Evolutionary conservation across 345 rosid genomes (phyloP), one percentile per base, ranked within the genome.

Genomic region (Hypericum perforatum): DNA sequence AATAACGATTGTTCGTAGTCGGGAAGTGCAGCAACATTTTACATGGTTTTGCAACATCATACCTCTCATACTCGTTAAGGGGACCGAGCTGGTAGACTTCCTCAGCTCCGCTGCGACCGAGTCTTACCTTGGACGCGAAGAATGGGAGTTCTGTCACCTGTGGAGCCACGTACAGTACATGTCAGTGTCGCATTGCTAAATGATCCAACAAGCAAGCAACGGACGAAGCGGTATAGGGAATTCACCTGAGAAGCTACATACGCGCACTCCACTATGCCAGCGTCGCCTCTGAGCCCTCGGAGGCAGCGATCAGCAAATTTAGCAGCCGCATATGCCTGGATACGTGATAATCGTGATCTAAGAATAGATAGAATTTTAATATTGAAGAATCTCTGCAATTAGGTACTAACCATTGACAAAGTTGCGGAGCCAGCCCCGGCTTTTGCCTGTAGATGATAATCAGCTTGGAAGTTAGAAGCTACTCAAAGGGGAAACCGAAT

Each of bases 11-110:
- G 32, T 22, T 22, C 32, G 32, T 22, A 1, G 4, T 22, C 32
- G 32, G 32, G 4, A 22, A 22, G 32, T 22, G 32, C 32, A 22
- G 32, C 32, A 22, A 22, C 1, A 1, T 22, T 22, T 22, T 22
- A 22, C 32, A 1, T 22, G 32, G 32, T 22, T 22, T 22, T 22
- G 32, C 32, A 22, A 22, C 32, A 22, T 11, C 51, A 9, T 59
- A 67, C 72, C 72, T 62, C 50, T 61, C 67, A 13, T 62, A 62
- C 58, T 67, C 63, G 6, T 61, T 67, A n/a, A 61, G 55, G 36
- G 66, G 71, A 11, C 67, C 67, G 6, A 67, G 71, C 38, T 67
- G 66, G 44, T 41, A 52, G 41, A 61, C 37, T 57, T 67, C 63
- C 55, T 67, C 71, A 41, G 58, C 63, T 32, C 71, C 71, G n/a